Conservation (phyloP, 495 filamentous ascomycete species). For the Penicillium coffeae region DNA sequence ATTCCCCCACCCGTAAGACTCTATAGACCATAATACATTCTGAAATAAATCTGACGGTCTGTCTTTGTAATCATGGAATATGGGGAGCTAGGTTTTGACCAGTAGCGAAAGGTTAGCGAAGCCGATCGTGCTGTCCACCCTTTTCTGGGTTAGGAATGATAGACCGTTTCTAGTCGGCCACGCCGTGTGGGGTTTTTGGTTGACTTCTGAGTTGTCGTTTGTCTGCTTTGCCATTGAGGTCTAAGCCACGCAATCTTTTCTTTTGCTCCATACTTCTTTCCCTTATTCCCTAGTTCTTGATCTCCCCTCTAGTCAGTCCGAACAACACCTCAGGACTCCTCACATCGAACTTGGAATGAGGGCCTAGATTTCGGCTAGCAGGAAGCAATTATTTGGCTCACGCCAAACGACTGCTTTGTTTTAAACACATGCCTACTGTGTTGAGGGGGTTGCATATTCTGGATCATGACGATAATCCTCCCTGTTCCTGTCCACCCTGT, state of each 20-base stretch:
- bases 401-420: too few species aligned
- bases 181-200: background rate
- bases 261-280: conserved; percentile 9
- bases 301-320: background rate
- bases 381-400: too few species aligned
- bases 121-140: background rate
- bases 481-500: conserved; percentile 30
- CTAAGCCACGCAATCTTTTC: background rate
- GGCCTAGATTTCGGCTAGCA: too few species aligned
- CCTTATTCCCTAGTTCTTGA: background rate
- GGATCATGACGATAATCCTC: conserved; percentile 22
- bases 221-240: background rate
- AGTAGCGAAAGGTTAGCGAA: background rate
- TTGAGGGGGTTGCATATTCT: background rate
- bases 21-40: background rate
- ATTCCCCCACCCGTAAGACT: too few species aligned
- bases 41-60: background rate
- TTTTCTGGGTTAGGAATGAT: background rate
- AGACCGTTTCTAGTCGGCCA: background rate
- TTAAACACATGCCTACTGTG: too few species aligned
- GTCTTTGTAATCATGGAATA: too few species aligned
- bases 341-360: background rate
- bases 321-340: background rate
- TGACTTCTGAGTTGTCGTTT: background rate
- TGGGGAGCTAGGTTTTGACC: too few species aligned